These are phyloP conservation scores for Pichia sp. DNA, from an alignment of 1,139 yeast species.

Conservation along the genomic window DNA sequence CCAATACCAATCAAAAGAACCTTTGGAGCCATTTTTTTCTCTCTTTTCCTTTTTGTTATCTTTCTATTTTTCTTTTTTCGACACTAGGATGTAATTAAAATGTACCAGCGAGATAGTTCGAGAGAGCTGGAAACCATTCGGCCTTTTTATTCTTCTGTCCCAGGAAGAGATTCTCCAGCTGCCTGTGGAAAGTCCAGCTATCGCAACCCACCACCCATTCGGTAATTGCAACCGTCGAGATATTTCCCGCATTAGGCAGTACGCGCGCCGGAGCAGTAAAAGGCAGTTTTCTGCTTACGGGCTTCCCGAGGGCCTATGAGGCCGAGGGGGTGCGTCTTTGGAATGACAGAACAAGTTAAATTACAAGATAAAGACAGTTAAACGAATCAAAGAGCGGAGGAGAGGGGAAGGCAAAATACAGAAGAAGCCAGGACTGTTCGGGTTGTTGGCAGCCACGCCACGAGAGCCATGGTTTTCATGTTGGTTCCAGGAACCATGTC, in stretches of 20 bases:
- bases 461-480: too few species aligned
- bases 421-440: too few species aligned
- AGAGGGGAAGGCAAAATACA: too few species aligned
- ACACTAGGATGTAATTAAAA: too few species aligned
- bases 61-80: not conserved
- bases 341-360: not conserved
- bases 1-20: constrained; percentile 63
- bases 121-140: too few species aligned
- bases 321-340: not conserved
- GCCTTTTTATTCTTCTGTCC: too few species aligned
- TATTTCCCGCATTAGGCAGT: not conserved
- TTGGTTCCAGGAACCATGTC: too few species aligned
- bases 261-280: not conserved
- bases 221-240: not conserved
- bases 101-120: too few species aligned
- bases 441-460: too few species aligned
- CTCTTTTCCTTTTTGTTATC: not conserved
- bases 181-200: not conserved
- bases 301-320: not conserved
- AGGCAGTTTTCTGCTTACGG: not conserved
- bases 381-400: too few species aligned
- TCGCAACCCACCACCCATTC: not conserved
- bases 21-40: constrained; percentile 26
- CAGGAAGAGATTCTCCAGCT: not conserved
- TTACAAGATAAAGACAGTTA: not conserved